Conservation (phyloP, 305 asterid species). For the Solanum chacoense region DNA sequence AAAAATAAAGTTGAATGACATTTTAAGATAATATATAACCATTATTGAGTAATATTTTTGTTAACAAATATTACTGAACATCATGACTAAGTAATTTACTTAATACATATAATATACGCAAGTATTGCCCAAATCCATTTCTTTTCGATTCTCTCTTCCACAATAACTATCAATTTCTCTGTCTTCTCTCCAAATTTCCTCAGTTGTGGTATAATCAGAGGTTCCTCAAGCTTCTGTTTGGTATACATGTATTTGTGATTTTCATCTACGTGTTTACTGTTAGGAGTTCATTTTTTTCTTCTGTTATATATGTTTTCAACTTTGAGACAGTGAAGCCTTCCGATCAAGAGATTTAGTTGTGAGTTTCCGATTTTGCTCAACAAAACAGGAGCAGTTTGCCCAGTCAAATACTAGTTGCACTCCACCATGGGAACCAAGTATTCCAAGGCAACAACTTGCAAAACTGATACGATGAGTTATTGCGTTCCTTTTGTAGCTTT, state of each 20-base stretch:
- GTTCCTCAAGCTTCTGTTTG: background rate
- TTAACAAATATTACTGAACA: too few species aligned
- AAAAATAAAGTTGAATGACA: too few species aligned
- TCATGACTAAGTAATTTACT: too few species aligned
- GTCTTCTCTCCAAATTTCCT: background rate
- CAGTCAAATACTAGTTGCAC: background rate
- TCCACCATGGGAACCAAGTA: background rate
- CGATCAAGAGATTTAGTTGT: background rate
- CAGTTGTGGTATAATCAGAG: background rate
- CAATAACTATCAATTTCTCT: background rate
- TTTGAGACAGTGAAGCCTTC: background rate
- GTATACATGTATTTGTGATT: too few species aligned
- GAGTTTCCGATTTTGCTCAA: background rate
- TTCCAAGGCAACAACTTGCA: background rate
- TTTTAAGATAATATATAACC: too few species aligned
- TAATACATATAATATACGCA: too few species aligned
- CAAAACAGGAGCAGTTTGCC: background rate
- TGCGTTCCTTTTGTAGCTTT: background rate
- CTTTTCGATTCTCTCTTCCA: background rate
- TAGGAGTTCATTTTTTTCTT: background rate
- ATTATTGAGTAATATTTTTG: too few species aligned
- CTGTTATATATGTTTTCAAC: background rate
- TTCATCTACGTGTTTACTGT: background rate
- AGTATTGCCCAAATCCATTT: background rate
- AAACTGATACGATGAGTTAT: background rate